phyloP scores from a whole-genome alignment of 768 basidiomycete genomes.

The Sarcomyxa edulis region DNA sequence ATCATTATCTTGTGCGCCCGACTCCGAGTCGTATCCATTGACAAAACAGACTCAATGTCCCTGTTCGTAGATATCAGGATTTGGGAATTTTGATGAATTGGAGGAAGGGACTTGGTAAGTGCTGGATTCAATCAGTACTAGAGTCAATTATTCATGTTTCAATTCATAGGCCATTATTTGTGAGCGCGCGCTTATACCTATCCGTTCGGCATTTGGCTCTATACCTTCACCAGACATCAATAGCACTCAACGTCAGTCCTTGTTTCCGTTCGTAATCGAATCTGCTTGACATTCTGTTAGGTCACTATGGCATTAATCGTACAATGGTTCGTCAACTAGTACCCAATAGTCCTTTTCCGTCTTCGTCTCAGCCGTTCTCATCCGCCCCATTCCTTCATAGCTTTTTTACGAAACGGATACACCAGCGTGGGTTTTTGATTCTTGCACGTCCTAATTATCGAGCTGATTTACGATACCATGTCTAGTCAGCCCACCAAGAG shows the following conservation, averaged over 20 bases:
- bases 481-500: slow-evolving; percentile 27
- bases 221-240: slow-evolving; percentile 22
- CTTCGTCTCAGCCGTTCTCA: not conserved
- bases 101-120: slow-evolving; percentile 34
- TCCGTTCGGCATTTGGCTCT: not conserved
- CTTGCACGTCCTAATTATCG: not conserved
- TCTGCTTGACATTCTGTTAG: slow-evolving; percentile 14
- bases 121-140: not conserved
- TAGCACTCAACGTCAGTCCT: slow-evolving; percentile 29
- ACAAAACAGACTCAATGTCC: not conserved
- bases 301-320: slow-evolving; percentile 35
- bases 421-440: slow-evolving; percentile 23
- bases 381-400: slow-evolving; percentile 13
- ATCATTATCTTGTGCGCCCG: slow-evolving; percentile 34
- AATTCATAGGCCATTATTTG: slow-evolving; percentile 36
- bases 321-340: slow-evolving; percentile 29
- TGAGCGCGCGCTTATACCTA: slow-evolving; percentile 10
- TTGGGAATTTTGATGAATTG: slow-evolving; percentile 21
- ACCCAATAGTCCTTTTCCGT: no score
- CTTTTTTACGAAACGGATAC: slow-evolving; percentile 36
- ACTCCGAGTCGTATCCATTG: not conserved
- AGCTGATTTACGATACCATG: not conserved
- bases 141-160: no score
- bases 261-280: not conserved
- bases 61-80: slow-evolving; percentile 30